Conservation (phyloP, 345 rosid genomes). For the Mercurialis annua region DNA sequence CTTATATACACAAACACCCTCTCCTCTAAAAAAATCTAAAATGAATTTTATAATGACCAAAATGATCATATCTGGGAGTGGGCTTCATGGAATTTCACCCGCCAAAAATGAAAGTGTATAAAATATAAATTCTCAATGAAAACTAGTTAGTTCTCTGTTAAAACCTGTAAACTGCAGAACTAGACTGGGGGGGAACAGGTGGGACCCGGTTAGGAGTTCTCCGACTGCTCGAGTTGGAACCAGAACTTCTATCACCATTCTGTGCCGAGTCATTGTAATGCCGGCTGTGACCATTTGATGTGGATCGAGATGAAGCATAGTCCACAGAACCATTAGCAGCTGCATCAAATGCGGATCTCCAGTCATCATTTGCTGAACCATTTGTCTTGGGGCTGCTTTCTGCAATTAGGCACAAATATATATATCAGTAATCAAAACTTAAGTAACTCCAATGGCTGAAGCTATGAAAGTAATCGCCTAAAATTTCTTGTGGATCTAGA, state of each 20-base stretch:
- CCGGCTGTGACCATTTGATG: slow-evolving; percentile 45
- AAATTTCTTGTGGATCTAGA: not conserved
- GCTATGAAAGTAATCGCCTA: not conserved
- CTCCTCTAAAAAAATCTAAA: slow-evolving; percentile 7
- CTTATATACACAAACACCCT: slow-evolving; percentile 31
- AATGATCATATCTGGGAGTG: slow-evolving; percentile 6
- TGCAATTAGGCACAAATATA: slow-evolving; percentile 21
- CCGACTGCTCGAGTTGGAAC: slow-evolving; percentile 53
- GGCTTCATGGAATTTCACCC: slow-evolving; percentile 18
- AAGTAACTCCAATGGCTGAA: not conserved
- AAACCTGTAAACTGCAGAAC: slow-evolving; percentile 26
- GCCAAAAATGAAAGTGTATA: slow-evolving; percentile 4
- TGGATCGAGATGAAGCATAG: slow-evolving; percentile 39
- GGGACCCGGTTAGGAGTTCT: slow-evolving; percentile 77
- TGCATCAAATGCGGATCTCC: slow-evolving; percentile 94
- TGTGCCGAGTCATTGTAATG: slow-evolving; percentile 41
- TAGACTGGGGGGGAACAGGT: slow-evolving; percentile 75
- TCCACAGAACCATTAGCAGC: slow-evolving; percentile 62
- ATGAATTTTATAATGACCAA: slow-evolving; percentile 3
- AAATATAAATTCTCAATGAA: slow-evolving; percentile 9
- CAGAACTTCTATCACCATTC: slow-evolving; percentile 61
- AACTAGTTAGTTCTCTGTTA: not conserved
- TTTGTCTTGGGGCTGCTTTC: slow-evolving; percentile 79
- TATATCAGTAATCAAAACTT: not conserved
- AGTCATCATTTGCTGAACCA: slow-evolving; percentile 72